Evolutionary conservation across 495 filamentous ascomycete species (phyloP).

Genomic region (Talaromyces borbonicus): DNA sequence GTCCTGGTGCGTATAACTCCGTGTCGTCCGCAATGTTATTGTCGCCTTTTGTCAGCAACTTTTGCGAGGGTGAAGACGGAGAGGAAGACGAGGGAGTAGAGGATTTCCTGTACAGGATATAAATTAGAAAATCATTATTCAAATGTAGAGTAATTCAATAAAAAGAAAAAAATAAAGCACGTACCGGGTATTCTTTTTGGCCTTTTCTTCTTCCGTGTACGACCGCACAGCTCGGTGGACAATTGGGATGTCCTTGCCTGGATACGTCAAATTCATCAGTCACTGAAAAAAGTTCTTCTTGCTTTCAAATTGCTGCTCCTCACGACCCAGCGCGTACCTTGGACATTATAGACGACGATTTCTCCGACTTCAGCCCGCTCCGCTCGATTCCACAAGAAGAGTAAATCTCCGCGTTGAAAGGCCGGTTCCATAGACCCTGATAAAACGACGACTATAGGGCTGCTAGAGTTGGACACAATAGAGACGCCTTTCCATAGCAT

Average conservation of each 20-base stretch:
- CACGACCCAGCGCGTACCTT: conserved; percentile 15
- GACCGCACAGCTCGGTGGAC: conserved; percentile 78
- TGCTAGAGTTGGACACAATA: conserved; percentile 74
- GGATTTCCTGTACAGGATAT: no score
- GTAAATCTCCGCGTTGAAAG: conserved; percentile 87
- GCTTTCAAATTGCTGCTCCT: no score
- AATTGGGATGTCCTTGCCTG: conserved; percentile 87
- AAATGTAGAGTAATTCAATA: neutral
- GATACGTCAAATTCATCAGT: conserved; percentile 17
- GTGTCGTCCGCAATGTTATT: conserved; percentile 94
- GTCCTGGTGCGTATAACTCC: conserved; percentile 77
- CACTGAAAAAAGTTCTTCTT: no score
- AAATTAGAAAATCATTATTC: no score
- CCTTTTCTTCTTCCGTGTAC: conserved; percentile 44
- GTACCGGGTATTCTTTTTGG: conserved; percentile 19
- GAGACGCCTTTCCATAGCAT: conserved; percentile 98
- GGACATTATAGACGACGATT: conserved; percentile 89
- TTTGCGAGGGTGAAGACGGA: conserved; percentile 15
- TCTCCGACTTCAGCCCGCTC: conserved; percentile 60
- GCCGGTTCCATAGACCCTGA: conserved; percentile 96
- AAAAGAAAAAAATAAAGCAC: neutral
- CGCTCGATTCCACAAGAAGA: conserved; percentile 91
- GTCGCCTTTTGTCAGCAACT: conserved; percentile 93
- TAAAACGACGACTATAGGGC: conserved; percentile 90
- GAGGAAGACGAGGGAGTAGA: no score